Evolutionary conservation across 176 grass and related monocot genomes (phyloP), one percentile per base, ranked within the genome.

Genomic region (Pontederia paniculata): DNA sequence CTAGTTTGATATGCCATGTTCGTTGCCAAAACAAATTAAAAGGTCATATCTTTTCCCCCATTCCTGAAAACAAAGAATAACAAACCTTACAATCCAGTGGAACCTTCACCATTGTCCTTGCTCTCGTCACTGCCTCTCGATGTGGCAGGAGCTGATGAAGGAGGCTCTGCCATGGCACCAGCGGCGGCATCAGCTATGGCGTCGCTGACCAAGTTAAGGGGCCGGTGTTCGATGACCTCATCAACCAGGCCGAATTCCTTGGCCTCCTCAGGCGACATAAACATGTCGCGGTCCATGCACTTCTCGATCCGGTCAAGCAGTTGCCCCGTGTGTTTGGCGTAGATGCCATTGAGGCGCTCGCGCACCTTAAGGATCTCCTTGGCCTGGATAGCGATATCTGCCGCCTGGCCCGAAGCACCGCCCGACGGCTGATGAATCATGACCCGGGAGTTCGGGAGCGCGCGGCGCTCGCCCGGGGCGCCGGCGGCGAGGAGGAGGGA

Each of bases 401-500:
- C 23, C 41, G 90, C 90, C 73, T 86, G 79, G 0, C 90, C 90
- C 61, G 84, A 81, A 4, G 76, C 73, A 1, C 90, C 85, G 0
- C 90, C 90, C 0, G 90, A 96, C 13, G 93, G 93, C 74, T 98
- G 93, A 77, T 91, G 86, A 71, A 98, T 79, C 93, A 91, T 98
- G 79, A 98, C 74, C 55, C 86, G 72, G 0, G 93, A 80, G 78
- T 98, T 90, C 59, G 86, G 93, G 22, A 98, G 84, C 19, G 86
- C 80, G 19, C 93, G 74, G 44, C 93, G 68, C 77, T 97, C 86
- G 0, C 91, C 86, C 0, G 79, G 86, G 12, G 93, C 80, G 19
- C 93, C 93, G 4, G 93, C 93, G 0, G 93, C 83, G 43, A 98
- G 93, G 22, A 98, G 81, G 44, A 98, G 77, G 1, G 93, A 90